Evolutionary conservation across 2,329 filamentous ascomycete genomes (phyloP), one percentile per base, ranked within the genome.

Genomic region (Fusarium camptoceras): DNA sequence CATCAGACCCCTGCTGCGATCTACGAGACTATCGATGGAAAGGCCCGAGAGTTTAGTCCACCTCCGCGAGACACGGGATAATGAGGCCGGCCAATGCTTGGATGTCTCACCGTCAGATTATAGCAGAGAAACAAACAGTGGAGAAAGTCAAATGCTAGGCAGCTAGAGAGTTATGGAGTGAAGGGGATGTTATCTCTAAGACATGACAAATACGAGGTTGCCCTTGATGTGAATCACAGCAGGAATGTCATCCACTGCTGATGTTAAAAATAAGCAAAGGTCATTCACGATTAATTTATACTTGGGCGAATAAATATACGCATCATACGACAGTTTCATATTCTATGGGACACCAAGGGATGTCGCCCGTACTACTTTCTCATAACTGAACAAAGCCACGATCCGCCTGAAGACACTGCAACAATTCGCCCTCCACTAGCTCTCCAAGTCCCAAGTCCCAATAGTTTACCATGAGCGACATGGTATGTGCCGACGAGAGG

Each of bases 401-500:
- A 69, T 4, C 78, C 78, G 4, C 79, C 79, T 14, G 66, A 71
- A n/a, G 72, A 73, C 5, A 80, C 65, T 4, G 79, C 78, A 44
- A 76, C 75, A 24, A 81, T 74, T 2, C 78, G 76, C 20, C 73
- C 75, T 9, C 61, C 64, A 22, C 77, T 75, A 6, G 75, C 74
- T 2, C 79, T 69, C 79, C 79, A 81, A 1, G 47, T 72, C 3
- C 78, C 78, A 2, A 80, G 48, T 0, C 78, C 79, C 2, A 79
- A 67, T 0, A 78, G 43, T 3, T 47, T 64, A 4, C 77, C 78
- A n/a, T 77, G 65, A 3, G 70, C 53, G 7, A 74, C 72, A 15
- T 80, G 78, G 37, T 75, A 81, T 0, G 79, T 81, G 0, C 78
- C 79, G 5, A 81, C 75, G 16, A 81, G 71, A 14, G 78, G 74